These are phyloP conservation scores for Magnolia changhungtana DNA, from an alignment of 164 flowering plant species.

Conservation along the genomic window DNA sequence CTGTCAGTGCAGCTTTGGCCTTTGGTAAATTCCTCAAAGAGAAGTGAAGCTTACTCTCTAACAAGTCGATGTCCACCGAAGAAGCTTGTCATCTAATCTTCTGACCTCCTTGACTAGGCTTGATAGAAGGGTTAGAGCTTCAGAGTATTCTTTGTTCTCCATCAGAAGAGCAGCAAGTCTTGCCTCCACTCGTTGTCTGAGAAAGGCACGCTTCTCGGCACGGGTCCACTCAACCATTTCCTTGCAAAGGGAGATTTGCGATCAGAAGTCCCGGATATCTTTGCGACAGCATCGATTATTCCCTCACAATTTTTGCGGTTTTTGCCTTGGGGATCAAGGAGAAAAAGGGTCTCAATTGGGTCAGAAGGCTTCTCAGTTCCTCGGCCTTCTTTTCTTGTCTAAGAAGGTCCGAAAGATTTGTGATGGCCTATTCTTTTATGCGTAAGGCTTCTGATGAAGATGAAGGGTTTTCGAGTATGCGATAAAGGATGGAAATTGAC, in stretches of 20 bases:
- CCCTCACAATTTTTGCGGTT: conserved; percentile 65
- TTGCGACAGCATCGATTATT: conserved; percentile 60
- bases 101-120: conserved; percentile 58
- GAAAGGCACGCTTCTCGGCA: conserved; percentile 60
- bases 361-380: conserved; percentile 59
- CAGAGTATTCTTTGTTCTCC: conserved; percentile 57
- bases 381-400: too few relatives aligned
- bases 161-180: conserved; percentile 62
- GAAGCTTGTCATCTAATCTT: conserved; percentile 68
- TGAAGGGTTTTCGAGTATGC: too few relatives aligned
- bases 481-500: too few relatives aligned
- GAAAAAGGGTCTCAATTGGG: conserved; percentile 64
- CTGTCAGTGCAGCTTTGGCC: too few relatives aligned
- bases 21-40: too few relatives aligned
- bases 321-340: conserved; percentile 65
- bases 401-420: too few relatives aligned
- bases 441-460: too few relatives aligned
- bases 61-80: conserved; percentile 63
- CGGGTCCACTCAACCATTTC: conserved; percentile 74
- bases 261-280: conserved; percentile 60
- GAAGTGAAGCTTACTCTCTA: too few relatives aligned
- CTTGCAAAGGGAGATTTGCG: conserved; percentile 60
- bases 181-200: conserved; percentile 62
- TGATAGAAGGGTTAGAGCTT: conserved; percentile 55
- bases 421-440: too few relatives aligned